A percentile compares a stretch with the other conserved stretches of the same genome.
These are phyloP conservation scores for Russula abietina DNA, from an alignment of 768 basidiomycete species.

Conservation along the genomic window DNA sequence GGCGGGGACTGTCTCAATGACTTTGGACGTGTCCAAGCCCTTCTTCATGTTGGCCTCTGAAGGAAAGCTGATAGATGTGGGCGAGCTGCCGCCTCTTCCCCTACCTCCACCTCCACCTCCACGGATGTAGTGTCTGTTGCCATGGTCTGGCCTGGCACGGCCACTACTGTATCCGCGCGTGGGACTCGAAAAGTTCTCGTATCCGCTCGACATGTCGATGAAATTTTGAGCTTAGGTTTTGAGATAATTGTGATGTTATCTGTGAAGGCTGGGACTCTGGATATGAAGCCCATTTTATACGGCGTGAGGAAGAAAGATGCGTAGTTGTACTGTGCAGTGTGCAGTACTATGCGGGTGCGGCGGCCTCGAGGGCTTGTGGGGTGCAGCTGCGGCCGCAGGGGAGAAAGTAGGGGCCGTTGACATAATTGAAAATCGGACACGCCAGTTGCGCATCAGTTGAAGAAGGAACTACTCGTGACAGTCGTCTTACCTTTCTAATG, in stretches of 20 bases:
- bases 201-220: neutral
- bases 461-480: neutral
- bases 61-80: neutral
- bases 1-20: slow-evolving; percentile 9
- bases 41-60: slow-evolving; percentile 8
- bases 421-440: neutral
- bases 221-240: neutral
- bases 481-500: neutral
- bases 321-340: neutral
- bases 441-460: neutral
- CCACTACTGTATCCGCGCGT: neutral
- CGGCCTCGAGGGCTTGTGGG: neutral
- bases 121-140: slow-evolving; percentile 5
- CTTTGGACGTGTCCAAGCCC: slow-evolving; percentile 7
- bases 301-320: neutral
- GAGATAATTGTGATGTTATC: neutral
- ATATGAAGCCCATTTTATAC: neutral
- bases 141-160: neutral
- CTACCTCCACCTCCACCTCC: neutral
- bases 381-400: slow-evolving; percentile 14
- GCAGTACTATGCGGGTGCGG: neutral
- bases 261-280: neutral
- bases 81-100: neutral
- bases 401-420: neutral
- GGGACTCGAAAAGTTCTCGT: neutral